Evolutionary conservation across 148 eudicot genomes (phyloP).

Genomic region (Rhododendron griersonianum): DNA sequence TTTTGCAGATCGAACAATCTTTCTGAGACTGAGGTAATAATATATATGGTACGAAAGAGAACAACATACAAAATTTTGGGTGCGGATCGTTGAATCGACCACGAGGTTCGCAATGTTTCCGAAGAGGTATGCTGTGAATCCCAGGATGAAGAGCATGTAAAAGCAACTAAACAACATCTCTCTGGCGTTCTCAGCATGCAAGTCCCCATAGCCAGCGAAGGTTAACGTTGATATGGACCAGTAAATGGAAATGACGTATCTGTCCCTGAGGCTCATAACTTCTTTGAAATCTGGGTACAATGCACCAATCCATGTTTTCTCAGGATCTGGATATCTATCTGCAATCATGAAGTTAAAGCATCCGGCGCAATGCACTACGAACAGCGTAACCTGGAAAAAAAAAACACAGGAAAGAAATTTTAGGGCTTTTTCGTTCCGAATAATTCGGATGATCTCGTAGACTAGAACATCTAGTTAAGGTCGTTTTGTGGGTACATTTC

Average conservation of each 20-base stretch:
- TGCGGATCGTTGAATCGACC: constrained; percentile 86
- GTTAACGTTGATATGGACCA: constrained; percentile 84
- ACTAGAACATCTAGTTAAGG: too few species aligned
- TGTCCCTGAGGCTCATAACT: constrained; percentile 47
- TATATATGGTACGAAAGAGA: not conserved
- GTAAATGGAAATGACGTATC: constrained; percentile 68
- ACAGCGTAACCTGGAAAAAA: constrained; percentile 62
- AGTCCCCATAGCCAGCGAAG: constrained; percentile 86
- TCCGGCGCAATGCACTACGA: constrained; percentile 85
- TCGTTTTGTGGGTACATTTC: too few species aligned
- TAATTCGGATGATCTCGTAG: too few species aligned
- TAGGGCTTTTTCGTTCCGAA: too few species aligned
- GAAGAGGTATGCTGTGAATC: constrained; percentile 79
- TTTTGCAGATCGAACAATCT: too few species aligned
- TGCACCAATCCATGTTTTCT: constrained; percentile 82
- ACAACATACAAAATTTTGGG: constrained; percentile 55
- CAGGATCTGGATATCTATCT: constrained; percentile 59
- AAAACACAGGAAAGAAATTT: not conserved
- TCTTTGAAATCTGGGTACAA: constrained; percentile 55
- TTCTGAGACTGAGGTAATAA: too few species aligned
- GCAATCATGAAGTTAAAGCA: constrained; percentile 83
- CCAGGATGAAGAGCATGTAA: constrained; percentile 89
- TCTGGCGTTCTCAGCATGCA: constrained; percentile 69
- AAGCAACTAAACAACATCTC: constrained; percentile 78
- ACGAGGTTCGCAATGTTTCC: constrained; percentile 95